Evolutionary conservation across 371 early-diverging fungal species (phyloP).

Genomic region (Rhizopus delemar): DNA sequence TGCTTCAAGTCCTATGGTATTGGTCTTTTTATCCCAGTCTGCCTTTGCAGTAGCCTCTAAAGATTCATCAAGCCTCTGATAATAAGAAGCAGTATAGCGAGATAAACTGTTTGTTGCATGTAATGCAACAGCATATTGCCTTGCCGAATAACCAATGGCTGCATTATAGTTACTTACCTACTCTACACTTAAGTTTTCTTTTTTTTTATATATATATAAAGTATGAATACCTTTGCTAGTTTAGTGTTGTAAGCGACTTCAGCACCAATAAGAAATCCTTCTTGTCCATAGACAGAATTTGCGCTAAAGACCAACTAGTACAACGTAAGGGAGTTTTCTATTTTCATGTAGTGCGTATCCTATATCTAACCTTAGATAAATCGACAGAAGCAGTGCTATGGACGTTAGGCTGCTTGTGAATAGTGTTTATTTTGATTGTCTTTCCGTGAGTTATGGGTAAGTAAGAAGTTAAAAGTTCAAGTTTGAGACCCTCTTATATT

Average conservation of each 20-base stretch:
- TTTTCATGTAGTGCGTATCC: too few relatives aligned
- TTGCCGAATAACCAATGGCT: constrained; percentile 82
- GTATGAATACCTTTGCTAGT: background rate
- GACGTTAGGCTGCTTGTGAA: constrained; percentile 51
- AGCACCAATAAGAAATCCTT: constrained; percentile 89
- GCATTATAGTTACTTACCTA: constrained; percentile 82
- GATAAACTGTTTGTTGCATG: constrained; percentile 75
- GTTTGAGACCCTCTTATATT: constrained; percentile 45
- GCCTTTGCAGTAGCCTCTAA: constrained; percentile 95
- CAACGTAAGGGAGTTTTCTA: background rate
- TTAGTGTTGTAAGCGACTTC: constrained; percentile 91
- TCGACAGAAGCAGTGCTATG: constrained; percentile 50
- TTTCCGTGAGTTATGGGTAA: constrained; percentile 50
- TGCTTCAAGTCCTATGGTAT: constrained; percentile 85
- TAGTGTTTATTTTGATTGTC: constrained; percentile 48
- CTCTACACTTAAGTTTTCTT: background rate
- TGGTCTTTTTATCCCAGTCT: constrained; percentile 81
- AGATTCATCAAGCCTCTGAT: constrained; percentile 87
- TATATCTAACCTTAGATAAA: constrained; percentile 44
- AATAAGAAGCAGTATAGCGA: constrained; percentile 88
- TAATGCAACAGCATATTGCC: constrained; percentile 85
- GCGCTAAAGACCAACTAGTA: constrained; percentile 47
- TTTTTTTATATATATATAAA: constrained; percentile 63
- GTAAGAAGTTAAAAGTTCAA: constrained; percentile 48
- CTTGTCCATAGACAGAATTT: constrained; percentile 63